Percentiles rank a stretch among this genome's conserved stretches.
Conservation (phyloP, 495 filamentous ascomycete species). For the Hypoxylon crocopeplum region DNA sequence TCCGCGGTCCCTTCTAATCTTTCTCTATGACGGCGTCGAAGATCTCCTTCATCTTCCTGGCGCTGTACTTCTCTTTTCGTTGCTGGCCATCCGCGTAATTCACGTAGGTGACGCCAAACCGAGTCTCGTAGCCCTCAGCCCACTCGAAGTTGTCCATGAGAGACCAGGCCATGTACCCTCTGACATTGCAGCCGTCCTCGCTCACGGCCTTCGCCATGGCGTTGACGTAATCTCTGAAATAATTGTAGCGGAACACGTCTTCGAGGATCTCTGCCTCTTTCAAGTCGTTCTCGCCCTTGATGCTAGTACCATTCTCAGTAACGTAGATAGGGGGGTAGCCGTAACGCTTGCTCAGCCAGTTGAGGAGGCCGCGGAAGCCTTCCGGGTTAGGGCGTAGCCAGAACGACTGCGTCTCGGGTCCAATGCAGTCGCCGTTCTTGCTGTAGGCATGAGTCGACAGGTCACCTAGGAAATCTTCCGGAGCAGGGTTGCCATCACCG, state of each 20-base stretch:
- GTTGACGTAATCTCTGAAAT: constrained; percentile 74
- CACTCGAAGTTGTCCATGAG: constrained; percentile 77
- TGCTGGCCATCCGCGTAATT: constrained; percentile 79
- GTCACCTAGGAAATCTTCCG: constrained; percentile 73
- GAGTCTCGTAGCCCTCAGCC: constrained; percentile 84
- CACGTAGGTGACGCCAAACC: constrained; percentile 80
- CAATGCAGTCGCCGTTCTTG: constrained; percentile 72
- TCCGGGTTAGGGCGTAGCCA: constrained; percentile 75
- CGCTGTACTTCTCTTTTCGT: constrained; percentile 80
- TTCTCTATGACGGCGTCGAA: constrained; percentile 66
- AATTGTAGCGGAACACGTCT: constrained; percentile 77
- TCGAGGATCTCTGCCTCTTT: constrained; percentile 70
- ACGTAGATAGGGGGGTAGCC: constrained; percentile 77
- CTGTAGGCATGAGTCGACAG: constrained; percentile 70
- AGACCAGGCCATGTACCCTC: constrained; percentile 80
- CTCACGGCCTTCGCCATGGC: constrained; percentile 72
- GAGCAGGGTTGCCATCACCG: constrained; percentile 61
- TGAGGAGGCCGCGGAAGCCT: constrained; percentile 77
- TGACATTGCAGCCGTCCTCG: constrained; percentile 73
- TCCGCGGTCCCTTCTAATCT: constrained; percentile 33
- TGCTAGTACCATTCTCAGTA: constrained; percentile 81
- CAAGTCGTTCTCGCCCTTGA: constrained; percentile 81
- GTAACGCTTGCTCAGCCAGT: constrained; percentile 81
- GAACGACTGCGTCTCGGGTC: constrained; percentile 75
- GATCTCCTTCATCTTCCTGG: constrained; percentile 66